Conservation (phyloP, 192 early-diverging fungal species). For the Spizellomyces punctatus region DNA sequence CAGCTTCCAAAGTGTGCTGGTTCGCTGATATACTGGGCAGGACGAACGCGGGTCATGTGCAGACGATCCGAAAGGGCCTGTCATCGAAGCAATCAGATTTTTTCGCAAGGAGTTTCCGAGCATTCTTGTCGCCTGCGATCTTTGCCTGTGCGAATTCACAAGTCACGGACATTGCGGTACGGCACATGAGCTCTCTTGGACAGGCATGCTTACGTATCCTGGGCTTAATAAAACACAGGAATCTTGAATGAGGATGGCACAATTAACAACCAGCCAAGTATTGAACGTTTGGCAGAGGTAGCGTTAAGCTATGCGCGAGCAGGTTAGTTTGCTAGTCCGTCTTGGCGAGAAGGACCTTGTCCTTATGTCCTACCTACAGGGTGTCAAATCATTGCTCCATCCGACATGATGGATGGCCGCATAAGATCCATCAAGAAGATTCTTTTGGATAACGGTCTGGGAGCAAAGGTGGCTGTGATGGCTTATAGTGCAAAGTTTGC, state of each 20-base stretch:
- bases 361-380: slow-evolving; percentile 37
- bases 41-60: slow-evolving; percentile 80
- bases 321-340: slow-evolving; percentile 38
- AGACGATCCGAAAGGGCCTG: slow-evolving; percentile 80
- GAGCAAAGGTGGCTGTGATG: slow-evolving; percentile 86
- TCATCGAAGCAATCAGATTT: slow-evolving; percentile 79
- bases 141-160: slow-evolving; percentile 97
- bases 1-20: neutral
- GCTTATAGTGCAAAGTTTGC: slow-evolving; percentile 98
- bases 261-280: slow-evolving; percentile 78
- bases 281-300: slow-evolving; percentile 81
- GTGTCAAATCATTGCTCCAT: slow-evolving; percentile 88
- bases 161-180: slow-evolving; percentile 90
- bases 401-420: slow-evolving; percentile 98
- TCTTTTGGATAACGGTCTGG: slow-evolving; percentile 71
- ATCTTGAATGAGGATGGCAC: slow-evolving; percentile 65
- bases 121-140: slow-evolving; percentile 88
- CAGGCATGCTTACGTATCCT: slow-evolving; percentile 3
- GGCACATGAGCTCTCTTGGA: neutral
- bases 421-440: slow-evolving; percentile 90
- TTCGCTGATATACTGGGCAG: slow-evolving; percentile 30
- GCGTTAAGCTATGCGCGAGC: slow-evolving; percentile 86
- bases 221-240: neutral
- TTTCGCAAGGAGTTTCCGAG: slow-evolving; percentile 77
- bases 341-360: no score